A percentile compares a stretch with the other conserved stretches of the same genome.
phyloP scores from a whole-genome alignment of 2,329 filamentous ascomycete genomes.

The Orbilia blumenaviensis region DNA sequence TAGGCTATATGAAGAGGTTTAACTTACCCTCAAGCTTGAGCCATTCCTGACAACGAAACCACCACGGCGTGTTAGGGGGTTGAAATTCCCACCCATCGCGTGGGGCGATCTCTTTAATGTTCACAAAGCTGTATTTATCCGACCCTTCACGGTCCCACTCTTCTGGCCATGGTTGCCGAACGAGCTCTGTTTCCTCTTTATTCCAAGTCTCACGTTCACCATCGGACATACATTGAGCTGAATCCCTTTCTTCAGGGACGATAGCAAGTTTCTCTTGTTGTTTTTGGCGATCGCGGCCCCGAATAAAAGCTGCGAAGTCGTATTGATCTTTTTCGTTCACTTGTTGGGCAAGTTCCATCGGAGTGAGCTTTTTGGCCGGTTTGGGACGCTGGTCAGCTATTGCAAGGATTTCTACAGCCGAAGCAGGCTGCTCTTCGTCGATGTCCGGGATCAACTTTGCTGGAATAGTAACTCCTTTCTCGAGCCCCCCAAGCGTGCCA shows the following conservation, averaged over 20 bases:
- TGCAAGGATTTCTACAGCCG: slow-evolving; percentile 16
- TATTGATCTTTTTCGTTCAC: slow-evolving; percentile 23
- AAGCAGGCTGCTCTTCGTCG: slow-evolving; percentile 16
- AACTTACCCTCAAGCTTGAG: slow-evolving; percentile 34
- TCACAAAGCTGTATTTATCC: slow-evolving; percentile 25
- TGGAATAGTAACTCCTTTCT: neutral
- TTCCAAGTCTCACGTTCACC: slow-evolving; percentile 45
- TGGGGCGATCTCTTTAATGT: slow-evolving; percentile 23
- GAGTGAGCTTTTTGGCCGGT: neutral
- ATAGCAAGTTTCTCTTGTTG: slow-evolving; percentile 10
- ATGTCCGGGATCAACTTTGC: slow-evolving; percentile 19
- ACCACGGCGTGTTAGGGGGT: slow-evolving; percentile 33
- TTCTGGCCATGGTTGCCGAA: slow-evolving; percentile 33
- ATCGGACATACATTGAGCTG: slow-evolving; percentile 25
- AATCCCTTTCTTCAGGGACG: slow-evolving; percentile 27
- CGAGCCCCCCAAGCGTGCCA: slow-evolving; percentile 19
- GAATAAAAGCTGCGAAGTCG: slow-evolving; percentile 37
- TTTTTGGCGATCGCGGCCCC: slow-evolving; percentile 14
- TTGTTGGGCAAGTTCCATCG: neutral
- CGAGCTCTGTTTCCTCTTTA: slow-evolving; percentile 11
- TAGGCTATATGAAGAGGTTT: neutral
- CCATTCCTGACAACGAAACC: slow-evolving; percentile 25
- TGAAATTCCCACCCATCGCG: slow-evolving; percentile 46
- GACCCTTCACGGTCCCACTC: slow-evolving; percentile 29
- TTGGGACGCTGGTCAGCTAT: neutral